A percentile compares a stretch with the other conserved stretches of the same genome.
These are phyloP conservation scores for Kodamaea sagamina DNA, from an alignment of 805 yeast genomes.

Conservation along the genomic window DNA sequence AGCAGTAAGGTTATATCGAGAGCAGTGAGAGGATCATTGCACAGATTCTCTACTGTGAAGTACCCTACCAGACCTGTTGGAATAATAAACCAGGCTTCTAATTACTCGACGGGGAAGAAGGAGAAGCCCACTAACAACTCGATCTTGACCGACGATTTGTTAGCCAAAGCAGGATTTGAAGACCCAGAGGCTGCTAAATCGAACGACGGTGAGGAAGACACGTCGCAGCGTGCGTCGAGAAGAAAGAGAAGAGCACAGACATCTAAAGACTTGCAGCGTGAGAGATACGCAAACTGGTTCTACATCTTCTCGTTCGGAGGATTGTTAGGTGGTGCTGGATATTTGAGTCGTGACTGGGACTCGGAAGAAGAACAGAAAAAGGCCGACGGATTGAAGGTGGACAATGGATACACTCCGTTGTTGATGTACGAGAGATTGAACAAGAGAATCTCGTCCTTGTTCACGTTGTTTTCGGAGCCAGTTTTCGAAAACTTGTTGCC, in stretches of 20 bases:
- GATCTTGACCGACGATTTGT: slow-evolving; percentile 75
- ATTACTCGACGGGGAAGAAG: slow-evolving; percentile 22
- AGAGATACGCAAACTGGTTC: slow-evolving; percentile 73
- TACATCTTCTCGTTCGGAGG: slow-evolving; percentile 62
- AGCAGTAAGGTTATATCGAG: slow-evolving; percentile 9
- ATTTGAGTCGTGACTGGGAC: slow-evolving; percentile 85
- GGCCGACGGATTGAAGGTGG: slow-evolving; percentile 54
- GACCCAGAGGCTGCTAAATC: slow-evolving; percentile 22
- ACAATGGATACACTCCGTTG: slow-evolving; percentile 66
- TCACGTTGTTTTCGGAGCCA: slow-evolving; percentile 88
- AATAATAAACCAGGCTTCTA: background rate
- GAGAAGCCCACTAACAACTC: slow-evolving; percentile 40
- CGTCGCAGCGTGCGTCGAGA: slow-evolving; percentile 21
- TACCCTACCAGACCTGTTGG: background rate
- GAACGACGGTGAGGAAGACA: slow-evolving; percentile 15
- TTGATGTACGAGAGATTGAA: slow-evolving; percentile 68
- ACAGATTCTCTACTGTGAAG: background rate
- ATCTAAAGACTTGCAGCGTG: slow-evolving; percentile 79
- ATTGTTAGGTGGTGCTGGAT: slow-evolving; percentile 55
- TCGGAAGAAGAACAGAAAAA: slow-evolving; percentile 61
- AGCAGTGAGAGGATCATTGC: slow-evolving; percentile 6
- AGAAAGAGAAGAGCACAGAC: slow-evolving; percentile 49
- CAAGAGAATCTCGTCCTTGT: slow-evolving; percentile 71
- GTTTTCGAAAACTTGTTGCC: slow-evolving; percentile 92
- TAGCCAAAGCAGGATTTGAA: slow-evolving; percentile 84